Conservation (phyloP, 1,139 yeast genomes). For the Zygosaccharomyces sapae region DNA sequence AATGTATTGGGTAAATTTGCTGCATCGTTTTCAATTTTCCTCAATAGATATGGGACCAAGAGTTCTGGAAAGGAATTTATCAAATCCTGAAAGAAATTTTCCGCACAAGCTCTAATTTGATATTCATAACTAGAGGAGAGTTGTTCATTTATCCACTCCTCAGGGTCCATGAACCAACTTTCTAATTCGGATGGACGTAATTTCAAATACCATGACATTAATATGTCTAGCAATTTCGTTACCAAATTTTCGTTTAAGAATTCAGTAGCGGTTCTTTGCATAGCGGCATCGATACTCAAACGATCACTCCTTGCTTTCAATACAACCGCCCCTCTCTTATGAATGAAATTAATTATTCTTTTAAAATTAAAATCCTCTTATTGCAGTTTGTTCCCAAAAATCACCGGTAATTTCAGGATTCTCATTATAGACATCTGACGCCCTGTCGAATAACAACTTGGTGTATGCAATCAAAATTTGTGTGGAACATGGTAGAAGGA, state of each 20-base stretch:
- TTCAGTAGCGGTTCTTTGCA: conserved; percentile 46
- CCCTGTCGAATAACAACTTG: conserved; percentile 57
- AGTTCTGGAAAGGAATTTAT: conserved; percentile 58
- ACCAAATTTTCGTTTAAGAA: conserved; percentile 58
- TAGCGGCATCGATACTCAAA: conserved; percentile 57
- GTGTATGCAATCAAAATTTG: conserved; percentile 60
- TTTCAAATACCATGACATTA: conserved; percentile 69
- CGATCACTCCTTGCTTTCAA: conserved; percentile 59
- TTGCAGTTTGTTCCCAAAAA: conserved; percentile 73
- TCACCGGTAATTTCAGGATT: conserved; percentile 48
- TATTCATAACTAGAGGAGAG: conserved; percentile 74
- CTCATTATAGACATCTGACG: conserved; percentile 51
- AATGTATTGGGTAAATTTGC: conserved; percentile 36
- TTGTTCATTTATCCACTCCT: conserved; percentile 87
- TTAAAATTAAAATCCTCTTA: conserved; percentile 70
- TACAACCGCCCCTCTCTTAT: conserved; percentile 61
- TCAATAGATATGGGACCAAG: conserved; percentile 57
- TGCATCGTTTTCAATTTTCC: conserved; percentile 51
- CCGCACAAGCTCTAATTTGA: conserved; percentile 84
- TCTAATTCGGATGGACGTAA: conserved; percentile 73
- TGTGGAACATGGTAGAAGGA: conserved; percentile 60
- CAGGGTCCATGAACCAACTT: conserved; percentile 83
- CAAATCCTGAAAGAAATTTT: conserved; percentile 74
- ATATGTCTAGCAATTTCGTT: conserved; percentile 55
- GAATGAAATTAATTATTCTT: conserved; percentile 55